Evolutionary conservation across 495 filamentous ascomycete genomes (phyloP), one percentile per base, ranked within the genome.

Genomic region (Aspergillus bertholletiae): DNA sequence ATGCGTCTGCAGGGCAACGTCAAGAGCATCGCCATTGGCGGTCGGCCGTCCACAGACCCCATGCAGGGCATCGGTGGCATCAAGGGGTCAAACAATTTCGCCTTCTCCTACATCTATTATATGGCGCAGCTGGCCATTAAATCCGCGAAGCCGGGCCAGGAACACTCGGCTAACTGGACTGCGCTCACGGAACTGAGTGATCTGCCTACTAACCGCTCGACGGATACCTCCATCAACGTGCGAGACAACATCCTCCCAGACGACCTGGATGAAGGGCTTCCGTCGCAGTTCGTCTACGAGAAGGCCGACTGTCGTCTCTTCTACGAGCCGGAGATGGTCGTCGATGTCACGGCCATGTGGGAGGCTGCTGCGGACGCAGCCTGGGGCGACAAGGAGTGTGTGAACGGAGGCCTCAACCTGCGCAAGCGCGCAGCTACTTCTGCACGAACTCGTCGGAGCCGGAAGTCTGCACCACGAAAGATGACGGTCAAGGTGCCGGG

Each of bases 1-100:
- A 70, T 85, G 61, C 64, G 70, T 2, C 58, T 73, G 46, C 69
- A 77, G 54, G 80, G 65, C 9, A 74, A 75, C 21, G 77, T 87
- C 7, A 78, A 77, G 57, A 78, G 76, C n/a, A 73, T 86, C 40
- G 80, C 74, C 0, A 60, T 85, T 24, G 84, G 84, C 18, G 84
- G 84, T 7, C 75, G 84, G 9, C 78, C 81, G 7, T 65, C 72
- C 49, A 55, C 61, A 1, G 70, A 65, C 15, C 72, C 75, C 5
- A 88, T 88, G 65, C 83, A 86, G 64, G 80, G 75, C 18, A 70
- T 84, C 8, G 83, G 82, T 8, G 77, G 77, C 13, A 72, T 76
- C 13, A 82, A 82, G 57, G 82, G 83, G n/a, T 46, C 60, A 28
- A 17, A 47, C 12, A 44, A 22, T 7, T 24, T 58, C 21, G 32